phyloP scores from a whole-genome alignment of 345 rosid species.

The Physaria fendleri region DNA sequence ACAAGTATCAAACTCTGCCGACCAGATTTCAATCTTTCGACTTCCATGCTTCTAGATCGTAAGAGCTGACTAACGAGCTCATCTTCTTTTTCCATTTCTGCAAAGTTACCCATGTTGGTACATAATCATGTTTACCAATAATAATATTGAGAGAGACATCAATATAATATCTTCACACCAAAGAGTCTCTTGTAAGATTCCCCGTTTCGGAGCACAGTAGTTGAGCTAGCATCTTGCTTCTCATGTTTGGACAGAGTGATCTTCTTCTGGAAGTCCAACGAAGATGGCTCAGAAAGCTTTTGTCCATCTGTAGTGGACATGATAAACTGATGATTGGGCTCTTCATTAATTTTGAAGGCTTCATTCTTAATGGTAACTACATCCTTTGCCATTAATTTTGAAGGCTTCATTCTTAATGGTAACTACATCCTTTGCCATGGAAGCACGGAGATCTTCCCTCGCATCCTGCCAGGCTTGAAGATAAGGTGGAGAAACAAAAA shows the following conservation, averaged over 20 bases:
- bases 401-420: conserved; percentile 78
- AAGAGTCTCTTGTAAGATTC: conserved; percentile 50
- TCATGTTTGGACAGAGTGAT: conserved; percentile 61
- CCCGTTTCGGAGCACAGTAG: conserved; percentile 37
- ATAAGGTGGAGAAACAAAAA: conserved; percentile 24
- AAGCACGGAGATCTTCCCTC: conserved; percentile 82
- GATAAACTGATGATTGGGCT: conserved; percentile 17
- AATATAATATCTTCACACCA: conserved; percentile 36
- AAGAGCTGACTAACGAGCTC: conserved; percentile 64
- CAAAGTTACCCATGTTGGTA: conserved; percentile 14
- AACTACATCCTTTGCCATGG: conserved; percentile 81
- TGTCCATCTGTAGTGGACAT: conserved; percentile 25
- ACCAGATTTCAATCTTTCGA: conserved; percentile 56
- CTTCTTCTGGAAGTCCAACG: conserved; percentile 76
- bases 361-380: conserved; percentile 65
- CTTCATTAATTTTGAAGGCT: conserved; percentile 53
- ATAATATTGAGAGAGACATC: background rate
- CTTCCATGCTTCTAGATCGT: conserved; percentile 59
- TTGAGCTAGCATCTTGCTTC: conserved; percentile 42
- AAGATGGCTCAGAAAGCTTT: conserved; percentile 29
- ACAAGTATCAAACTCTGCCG: conserved; percentile 75
- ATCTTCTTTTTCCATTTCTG: conserved; percentile 87
- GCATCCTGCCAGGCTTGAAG: conserved; percentile 55
- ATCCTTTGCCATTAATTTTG: conserved; percentile 91
- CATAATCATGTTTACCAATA: background rate